phyloP scores from a whole-genome alignment of 2,329 filamentous ascomycete genomes.

The Neonectria ditissima region DNA sequence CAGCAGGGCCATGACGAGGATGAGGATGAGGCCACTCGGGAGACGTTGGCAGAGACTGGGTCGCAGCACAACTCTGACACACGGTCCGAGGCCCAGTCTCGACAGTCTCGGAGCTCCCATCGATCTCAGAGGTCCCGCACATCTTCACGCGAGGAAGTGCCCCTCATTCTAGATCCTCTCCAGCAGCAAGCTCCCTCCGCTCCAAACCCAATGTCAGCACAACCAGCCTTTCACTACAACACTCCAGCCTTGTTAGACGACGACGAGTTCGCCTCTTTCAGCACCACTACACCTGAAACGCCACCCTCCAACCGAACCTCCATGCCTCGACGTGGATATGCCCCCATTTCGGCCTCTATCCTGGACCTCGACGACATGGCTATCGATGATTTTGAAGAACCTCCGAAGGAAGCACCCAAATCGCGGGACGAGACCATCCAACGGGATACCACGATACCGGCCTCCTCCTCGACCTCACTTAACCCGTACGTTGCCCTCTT shows the following conservation, averaged over 20 bases:
- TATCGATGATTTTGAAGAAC: constrained; percentile 10
- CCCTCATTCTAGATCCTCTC: constrained; percentile 34
- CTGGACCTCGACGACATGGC: constrained; percentile 31
- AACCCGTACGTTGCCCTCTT: constrained; percentile 49
- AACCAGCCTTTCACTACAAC: constrained; percentile 34
- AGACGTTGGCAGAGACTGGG: not conserved
- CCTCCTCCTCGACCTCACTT: constrained; percentile 34
- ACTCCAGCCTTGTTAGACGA: constrained; percentile 39
- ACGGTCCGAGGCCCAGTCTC: constrained; percentile 21
- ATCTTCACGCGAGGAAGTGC: constrained; percentile 2
- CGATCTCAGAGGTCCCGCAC: constrained; percentile 3
- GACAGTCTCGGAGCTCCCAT: constrained; percentile 9
- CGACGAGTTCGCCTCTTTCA: constrained; percentile 30
- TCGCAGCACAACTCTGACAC: constrained; percentile 10
- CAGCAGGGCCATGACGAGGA: not conserved
- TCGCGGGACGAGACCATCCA: not conserved
- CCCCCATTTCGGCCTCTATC: constrained; percentile 37
- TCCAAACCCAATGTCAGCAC: constrained; percentile 18
- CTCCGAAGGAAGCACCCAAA: constrained; percentile 1
- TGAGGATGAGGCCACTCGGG: constrained; percentile 25
- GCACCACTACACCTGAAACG: constrained; percentile 11
- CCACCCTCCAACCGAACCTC: constrained; percentile 10
- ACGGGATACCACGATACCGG: not conserved
- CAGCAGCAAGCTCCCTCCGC: constrained; percentile 29
- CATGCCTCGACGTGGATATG: constrained; percentile 30